Conservation (phyloP, 1,139 yeast species). For the Blastobotrys elegans region DNA sequence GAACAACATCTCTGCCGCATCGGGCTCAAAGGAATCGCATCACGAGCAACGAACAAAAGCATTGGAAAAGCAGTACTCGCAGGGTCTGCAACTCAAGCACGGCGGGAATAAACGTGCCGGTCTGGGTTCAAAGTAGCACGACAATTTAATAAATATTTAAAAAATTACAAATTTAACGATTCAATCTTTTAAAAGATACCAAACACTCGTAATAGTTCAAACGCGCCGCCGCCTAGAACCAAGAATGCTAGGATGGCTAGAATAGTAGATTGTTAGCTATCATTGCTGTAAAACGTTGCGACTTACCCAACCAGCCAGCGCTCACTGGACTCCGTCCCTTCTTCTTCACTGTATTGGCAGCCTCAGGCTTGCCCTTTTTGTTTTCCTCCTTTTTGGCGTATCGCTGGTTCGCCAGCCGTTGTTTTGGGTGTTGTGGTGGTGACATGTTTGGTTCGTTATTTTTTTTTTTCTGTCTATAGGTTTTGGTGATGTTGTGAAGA, state of each 20-base stretch:
- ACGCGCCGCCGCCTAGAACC: conserved; percentile 76
- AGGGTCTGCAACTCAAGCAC: conserved; percentile 22
- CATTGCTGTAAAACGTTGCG: neutral
- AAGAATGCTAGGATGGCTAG: conserved; percentile 52
- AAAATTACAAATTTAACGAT: conserved; percentile 3
- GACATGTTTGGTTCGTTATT: neutral
- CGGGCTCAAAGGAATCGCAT: conserved; percentile 8
- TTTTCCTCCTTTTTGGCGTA: conserved; percentile 69
- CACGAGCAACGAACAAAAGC: conserved; percentile 10
- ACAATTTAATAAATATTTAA: neutral
- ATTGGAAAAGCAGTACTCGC: conserved; percentile 24
- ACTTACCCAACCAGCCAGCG: conserved; percentile 54
- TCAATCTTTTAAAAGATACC: conserved; percentile 22
- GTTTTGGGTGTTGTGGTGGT: conserved; percentile 66
- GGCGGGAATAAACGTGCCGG: conserved; percentile 20
- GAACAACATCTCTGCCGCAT: conserved; percentile 12
- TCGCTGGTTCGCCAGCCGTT: conserved; percentile 76
- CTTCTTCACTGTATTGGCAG: conserved; percentile 43
- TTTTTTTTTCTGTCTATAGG: too few species aligned
- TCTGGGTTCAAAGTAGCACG: conserved; percentile 15
- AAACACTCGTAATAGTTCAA: conserved; percentile 50
- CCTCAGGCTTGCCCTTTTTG: conserved; percentile 58
- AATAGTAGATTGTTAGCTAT: neutral
- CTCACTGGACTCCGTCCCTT: conserved; percentile 47
- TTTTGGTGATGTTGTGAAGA: too few species aligned